Base-by-base conservation (phyloP, 2,329 filamentous ascomycete genomes). In the Calonectria pseudoreteaudii region DNA sequence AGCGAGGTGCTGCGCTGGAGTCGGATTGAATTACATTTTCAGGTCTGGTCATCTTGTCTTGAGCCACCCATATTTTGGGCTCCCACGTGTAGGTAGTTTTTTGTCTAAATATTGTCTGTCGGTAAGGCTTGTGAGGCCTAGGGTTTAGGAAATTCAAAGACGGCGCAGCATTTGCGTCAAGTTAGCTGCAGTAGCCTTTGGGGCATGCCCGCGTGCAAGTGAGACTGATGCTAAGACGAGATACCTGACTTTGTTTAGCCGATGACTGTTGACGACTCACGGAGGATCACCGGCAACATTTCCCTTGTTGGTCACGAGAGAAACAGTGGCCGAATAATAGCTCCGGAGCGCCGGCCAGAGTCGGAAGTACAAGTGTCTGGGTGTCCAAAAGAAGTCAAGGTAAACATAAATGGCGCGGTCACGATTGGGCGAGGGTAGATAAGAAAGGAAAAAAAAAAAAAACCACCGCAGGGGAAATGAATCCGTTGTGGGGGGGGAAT, bases 1-100 rank as follows among this genome's bases (percentile, higher is more conserved):
- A 78, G 78, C 79, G 78, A 68, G 74, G 77, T 80, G 79, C 77
- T 74, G 72, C 69, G 71, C 70, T 34, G 79, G 79, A 80, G 77
- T 80, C 79, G 71, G 68, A 67, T 78, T 62, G 66, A 70, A 70
- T 71, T 69, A 72, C 62, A 72, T 64, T 71, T 66, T 71, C 64
- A 50, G 71, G 72, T 74, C 64, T 73, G 44, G 67, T 71, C 72
- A 80, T 78, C 34, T 74, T 74, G 60, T 77, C 70, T 73, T 75
- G 62, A 38, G 72, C 68, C 71, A 75, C 71, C 66, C 52, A 47
- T 74, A 34, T 67, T 75, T 72, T 49, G 66, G 68, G 68, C 65
- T 71, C 69, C 53, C 36, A 72, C 71, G 66, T 80, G 70, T 75
- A 75, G 74, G 60, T 74, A 77, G 75, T 73, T 70, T 70, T 52